Conservation (phyloP, 148 eudicot genomes). For the Chenopodium quinoa region DNA sequence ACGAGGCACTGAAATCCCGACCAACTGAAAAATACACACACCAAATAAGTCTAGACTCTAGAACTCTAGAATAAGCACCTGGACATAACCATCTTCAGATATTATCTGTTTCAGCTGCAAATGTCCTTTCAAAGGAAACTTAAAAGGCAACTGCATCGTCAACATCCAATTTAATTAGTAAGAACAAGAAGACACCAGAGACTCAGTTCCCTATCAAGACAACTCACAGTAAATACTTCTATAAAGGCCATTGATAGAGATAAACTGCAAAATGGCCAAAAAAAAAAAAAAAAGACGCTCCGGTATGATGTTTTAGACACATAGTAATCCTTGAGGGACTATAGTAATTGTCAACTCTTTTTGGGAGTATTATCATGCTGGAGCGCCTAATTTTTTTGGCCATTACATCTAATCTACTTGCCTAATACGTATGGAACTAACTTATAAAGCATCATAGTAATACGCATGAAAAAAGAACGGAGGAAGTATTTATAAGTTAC, state of each 20-base stretch:
- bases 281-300: not conserved
- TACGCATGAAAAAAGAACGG: too few relatives aligned
- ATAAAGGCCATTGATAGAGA: not conserved
- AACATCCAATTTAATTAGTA: slow-evolving; percentile 10
- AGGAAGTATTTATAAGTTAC: not conserved
- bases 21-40: slow-evolving; percentile 52
- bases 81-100: slow-evolving; percentile 3
- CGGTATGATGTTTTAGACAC: not conserved
- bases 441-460: too few relatives aligned
- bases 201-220: slow-evolving; percentile 1
- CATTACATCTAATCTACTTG: too few relatives aligned
- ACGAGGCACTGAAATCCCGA: slow-evolving; percentile 64
- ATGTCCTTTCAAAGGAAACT: not conserved
- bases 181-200: slow-evolving; percentile 8
- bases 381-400: too few relatives aligned
- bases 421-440: too few relatives aligned
- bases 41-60: slow-evolving; percentile 13
- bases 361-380: too few relatives aligned
- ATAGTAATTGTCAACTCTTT: too few relatives aligned
- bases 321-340: too few relatives aligned
- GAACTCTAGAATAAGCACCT: not conserved
- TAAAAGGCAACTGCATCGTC: slow-evolving; percentile 14
- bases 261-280: not conserved
- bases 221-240: not conserved
- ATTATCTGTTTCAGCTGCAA: not conserved